Percentiles rank a stretch among this genome's conserved stretches.
Conservation (phyloP, 805 yeast genomes). For the Candida germanica region DNA sequence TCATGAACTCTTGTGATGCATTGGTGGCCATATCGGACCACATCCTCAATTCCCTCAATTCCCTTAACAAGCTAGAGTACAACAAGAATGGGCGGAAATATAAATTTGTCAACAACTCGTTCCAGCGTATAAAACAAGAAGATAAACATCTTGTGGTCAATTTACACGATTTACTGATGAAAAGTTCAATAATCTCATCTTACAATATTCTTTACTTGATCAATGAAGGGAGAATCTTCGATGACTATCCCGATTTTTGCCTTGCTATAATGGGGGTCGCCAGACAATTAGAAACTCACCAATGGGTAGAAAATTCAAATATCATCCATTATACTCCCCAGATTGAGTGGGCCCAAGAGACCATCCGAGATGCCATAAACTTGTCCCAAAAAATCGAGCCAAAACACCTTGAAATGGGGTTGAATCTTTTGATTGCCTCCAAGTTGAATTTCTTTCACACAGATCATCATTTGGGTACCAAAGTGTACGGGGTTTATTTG, state of each 20-base stretch:
- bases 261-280: conserved; percentile 49
- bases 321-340: conserved; percentile 35
- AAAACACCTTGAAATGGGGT: conserved; percentile 40
- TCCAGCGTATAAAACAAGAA: conserved; percentile 47
- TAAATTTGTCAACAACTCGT: conserved; percentile 45
- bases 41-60: conserved; percentile 33
- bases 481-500: conserved; percentile 45
- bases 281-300: conserved; percentile 43
- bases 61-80: conserved; percentile 33
- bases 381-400: conserved; percentile 26
- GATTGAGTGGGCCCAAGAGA: conserved; percentile 26
- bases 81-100: conserved; percentile 48
- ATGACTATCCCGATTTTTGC: conserved; percentile 40
- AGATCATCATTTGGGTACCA: conserved; percentile 53
- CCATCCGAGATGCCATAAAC: conserved; percentile 30
- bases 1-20: conserved; percentile 23
- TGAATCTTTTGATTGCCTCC: conserved; percentile 41
- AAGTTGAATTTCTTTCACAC: conserved; percentile 54
- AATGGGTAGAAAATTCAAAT: conserved; percentile 47
- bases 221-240: conserved; percentile 34
- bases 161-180: conserved; percentile 26
- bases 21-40: conserved; percentile 33
- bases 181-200: conserved; percentile 40
- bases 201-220: conserved; percentile 39
- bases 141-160: conserved; percentile 45